Conservation (phyloP, 2,329 filamentous ascomycete species). For the Epicoccum sorghinum region DNA sequence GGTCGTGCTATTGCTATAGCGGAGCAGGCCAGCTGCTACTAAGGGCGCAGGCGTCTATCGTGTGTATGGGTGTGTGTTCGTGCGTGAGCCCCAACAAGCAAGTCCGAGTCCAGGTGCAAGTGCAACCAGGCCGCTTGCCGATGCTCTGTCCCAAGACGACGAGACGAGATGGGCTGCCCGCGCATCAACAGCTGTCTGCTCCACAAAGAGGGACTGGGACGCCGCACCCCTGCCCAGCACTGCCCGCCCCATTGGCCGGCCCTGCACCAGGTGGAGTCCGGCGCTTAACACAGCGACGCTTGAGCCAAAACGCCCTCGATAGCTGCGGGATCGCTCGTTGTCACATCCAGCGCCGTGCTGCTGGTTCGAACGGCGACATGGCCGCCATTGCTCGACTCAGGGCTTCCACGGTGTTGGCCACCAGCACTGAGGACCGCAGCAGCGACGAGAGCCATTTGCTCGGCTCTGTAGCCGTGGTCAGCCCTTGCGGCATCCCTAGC, state of each 20-base stretch:
- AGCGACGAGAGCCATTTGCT: background rate
- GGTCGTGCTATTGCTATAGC: slow-evolving; percentile 21
- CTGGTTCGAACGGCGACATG: slow-evolving; percentile 17
- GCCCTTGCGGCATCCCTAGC: background rate
- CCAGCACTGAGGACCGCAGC: background rate
- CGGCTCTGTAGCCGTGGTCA: background rate
- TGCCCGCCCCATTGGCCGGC: background rate
- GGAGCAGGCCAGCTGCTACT: slow-evolving; percentile 34
- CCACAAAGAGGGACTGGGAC: slow-evolving; percentile 3
- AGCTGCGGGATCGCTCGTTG: slow-evolving; percentile 16
- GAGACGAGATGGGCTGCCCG: slow-evolving; percentile 9
- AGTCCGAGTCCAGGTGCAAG: background rate
- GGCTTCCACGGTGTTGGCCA: background rate
- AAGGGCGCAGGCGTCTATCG: slow-evolving; percentile 1
- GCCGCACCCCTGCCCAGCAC: background rate
- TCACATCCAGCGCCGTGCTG: slow-evolving; percentile 18
- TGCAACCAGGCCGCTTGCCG: background rate
- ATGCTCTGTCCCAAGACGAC: slow-evolving; percentile 1
- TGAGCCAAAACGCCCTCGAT: background rate
- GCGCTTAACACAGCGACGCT: slow-evolving; percentile 13
- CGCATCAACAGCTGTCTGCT: slow-evolving; percentile 13
- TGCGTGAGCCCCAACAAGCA: background rate
- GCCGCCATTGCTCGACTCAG: slow-evolving; percentile 4
- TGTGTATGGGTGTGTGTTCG: background rate
- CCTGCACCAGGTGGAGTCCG: background rate